Evolutionary conservation across 148 eudicot genomes (phyloP).

Genomic region (Talinum fruticosum): DNA sequence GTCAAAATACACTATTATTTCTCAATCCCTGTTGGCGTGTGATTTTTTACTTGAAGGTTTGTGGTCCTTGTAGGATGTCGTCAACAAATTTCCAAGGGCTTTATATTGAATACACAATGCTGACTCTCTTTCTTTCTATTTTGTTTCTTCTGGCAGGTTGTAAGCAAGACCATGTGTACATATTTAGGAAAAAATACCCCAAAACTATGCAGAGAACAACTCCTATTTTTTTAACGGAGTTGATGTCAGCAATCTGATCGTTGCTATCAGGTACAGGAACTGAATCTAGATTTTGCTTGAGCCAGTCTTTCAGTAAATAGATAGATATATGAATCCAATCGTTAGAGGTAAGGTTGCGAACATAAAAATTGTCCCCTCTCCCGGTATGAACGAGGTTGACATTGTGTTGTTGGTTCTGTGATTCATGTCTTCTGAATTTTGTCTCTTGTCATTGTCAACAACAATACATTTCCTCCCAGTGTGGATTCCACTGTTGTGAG

Average conservation of each 20-base stretch:
- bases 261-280: slow-evolving; percentile 1
- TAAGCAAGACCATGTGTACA: slow-evolving; percentile 5
- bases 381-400: neutral
- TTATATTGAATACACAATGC: slow-evolving; percentile 6
- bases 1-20: neutral
- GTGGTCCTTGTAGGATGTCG: neutral
- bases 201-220: neutral
- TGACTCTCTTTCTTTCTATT: slow-evolving; percentile 1
- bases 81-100: neutral
- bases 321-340: neutral
- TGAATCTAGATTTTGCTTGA: neutral
- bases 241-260: neutral
- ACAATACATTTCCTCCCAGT: too few species aligned
- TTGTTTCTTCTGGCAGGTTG: neutral
- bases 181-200: slow-evolving; percentile 7
- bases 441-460: neutral
- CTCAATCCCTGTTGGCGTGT: neutral
- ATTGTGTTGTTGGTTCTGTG: neutral
- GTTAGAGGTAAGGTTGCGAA: neutral
- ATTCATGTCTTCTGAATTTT: neutral
- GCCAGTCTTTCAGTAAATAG: neutral
- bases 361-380: neutral
- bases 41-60: neutral
- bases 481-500: too few species aligned
- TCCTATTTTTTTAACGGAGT: slow-evolving; percentile 7